These are phyloP conservation scores for Candida dendrica DNA, from an alignment of 805 yeast species.

Conservation along the genomic window DNA sequence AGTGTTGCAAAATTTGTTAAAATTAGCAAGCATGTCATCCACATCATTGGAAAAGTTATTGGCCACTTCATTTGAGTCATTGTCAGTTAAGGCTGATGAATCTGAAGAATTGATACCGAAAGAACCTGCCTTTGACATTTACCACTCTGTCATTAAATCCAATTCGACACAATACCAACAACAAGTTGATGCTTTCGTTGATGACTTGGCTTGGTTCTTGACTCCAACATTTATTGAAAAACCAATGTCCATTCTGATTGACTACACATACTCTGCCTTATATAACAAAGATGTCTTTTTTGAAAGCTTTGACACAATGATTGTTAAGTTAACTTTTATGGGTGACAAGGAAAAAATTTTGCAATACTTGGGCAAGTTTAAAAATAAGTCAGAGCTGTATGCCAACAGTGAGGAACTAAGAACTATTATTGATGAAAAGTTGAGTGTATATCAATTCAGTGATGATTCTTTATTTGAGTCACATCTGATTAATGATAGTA, in stretches of 20 bases:
- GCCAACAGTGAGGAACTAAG: constrained; percentile 13
- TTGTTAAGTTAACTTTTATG: constrained; percentile 12
- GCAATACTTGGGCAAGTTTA: constrained; percentile 24
- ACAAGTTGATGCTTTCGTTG: constrained; percentile 26
- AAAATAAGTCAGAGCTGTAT: constrained; percentile 17
- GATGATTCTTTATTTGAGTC: constrained; percentile 21
- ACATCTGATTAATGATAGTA: constrained; percentile 27
- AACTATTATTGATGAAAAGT: constrained; percentile 15
- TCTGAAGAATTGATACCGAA: neutral
- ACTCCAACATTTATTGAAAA: constrained; percentile 22
- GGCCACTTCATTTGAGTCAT: constrained; percentile 10
- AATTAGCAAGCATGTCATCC: constrained; percentile 4
- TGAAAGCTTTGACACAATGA: constrained; percentile 26
- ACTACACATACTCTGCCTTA: constrained; percentile 23
- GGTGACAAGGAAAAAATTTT: constrained; percentile 20
- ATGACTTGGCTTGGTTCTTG: constrained; percentile 27
- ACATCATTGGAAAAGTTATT: constrained; percentile 12
- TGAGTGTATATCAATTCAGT: constrained; percentile 20
- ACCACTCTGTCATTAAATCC: constrained; percentile 19
- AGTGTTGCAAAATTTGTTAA: constrained; percentile 2
- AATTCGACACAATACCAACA: constrained; percentile 14
- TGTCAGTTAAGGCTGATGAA: constrained; percentile 14
- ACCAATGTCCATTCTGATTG: constrained; percentile 25
- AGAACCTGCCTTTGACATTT: constrained; percentile 21
- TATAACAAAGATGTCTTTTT: constrained; percentile 13